Base-by-base conservation (phyloP, 1,139 yeast genomes). In the Blastobotrys aristatus region DNA sequence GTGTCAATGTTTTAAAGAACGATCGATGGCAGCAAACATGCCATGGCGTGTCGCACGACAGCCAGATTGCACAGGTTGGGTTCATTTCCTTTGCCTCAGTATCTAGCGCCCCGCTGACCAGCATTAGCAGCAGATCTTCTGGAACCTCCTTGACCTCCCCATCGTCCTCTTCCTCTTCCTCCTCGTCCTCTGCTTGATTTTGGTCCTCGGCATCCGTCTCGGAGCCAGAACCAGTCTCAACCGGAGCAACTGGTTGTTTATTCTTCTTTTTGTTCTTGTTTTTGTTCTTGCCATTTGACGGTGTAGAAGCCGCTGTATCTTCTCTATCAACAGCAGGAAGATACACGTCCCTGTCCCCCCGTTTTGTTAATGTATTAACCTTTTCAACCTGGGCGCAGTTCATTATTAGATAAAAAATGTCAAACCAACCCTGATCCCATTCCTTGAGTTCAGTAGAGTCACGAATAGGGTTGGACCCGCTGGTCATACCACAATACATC, bases 21-120 rank as follows among this genome's bases (percentile, higher is more conserved):
- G 36, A 18, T 14, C 46, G 43, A 26, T 50, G 52, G 32, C 52
- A 44, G 43, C 52, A 50, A 1, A 45, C 31, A 34, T 50, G 52
- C 22, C 21, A 18, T 17, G 32, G 34, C 13, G 36, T n/a, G 16
- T 48, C 52, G 18, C 41, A 27, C 13, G 41, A 27, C 10, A 16
- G 29, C 52, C 52, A 50, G 5, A 49, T 49, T n/a, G 43, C 42
- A 21, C 48, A 36, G 20, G 10, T 13, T 14, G 44, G 49, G 8
- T 21, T 17, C 24, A 17, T 39, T 27, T 43, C 47, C 35, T 37
- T 41, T 24, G 45, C 32, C 24, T 26, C 43, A 8, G 47, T 46
- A 10, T 21, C 29, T 31, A 41, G 29, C 29, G 40, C 45, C 5
- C 45, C 45, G 16, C 39, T 33, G 6, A 32, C 4, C 17, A 42